These are phyloP conservation scores for Aegle marmelos DNA, from an alignment of 345 rosid species.

Conservation along the genomic window DNA sequence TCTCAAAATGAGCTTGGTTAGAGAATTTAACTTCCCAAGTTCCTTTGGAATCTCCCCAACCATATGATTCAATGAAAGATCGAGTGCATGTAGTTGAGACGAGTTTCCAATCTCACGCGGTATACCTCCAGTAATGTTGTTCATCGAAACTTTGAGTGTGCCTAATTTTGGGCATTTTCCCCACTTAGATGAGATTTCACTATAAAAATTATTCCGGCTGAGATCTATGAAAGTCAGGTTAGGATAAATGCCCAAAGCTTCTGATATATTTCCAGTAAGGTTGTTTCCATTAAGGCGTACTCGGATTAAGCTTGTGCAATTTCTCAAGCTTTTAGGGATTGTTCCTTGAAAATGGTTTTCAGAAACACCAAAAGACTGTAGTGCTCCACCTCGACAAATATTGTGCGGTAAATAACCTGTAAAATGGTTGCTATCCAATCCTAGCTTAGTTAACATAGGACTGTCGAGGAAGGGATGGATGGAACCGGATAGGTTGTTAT, in stretches of 20 bases:
- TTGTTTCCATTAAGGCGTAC: not conserved
- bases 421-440: not conserved
- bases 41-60: too few species aligned
- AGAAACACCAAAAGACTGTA: too few species aligned
- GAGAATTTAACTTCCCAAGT: too few species aligned
- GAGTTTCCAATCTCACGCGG: too few species aligned
- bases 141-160: too few species aligned
- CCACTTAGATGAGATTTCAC: not conserved
- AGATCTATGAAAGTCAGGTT: not conserved
- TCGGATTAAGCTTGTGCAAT: constrained; percentile 9
- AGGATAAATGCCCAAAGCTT: not conserved
- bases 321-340: constrained; percentile 12
- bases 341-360: not conserved
- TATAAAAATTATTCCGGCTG: not conserved
- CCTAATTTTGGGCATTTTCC: not conserved
- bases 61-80: too few species aligned
- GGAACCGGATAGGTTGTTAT: not conserved
- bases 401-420: constrained; percentile 9
- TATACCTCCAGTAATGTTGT: too few species aligned
- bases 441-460: not conserved
- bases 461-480: constrained; percentile 9
- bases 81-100: too few species aligned
- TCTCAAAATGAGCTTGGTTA: too few species aligned
- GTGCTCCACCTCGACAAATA: too few species aligned
- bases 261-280: not conserved